These are phyloP conservation scores for Fraxinus platypoda DNA, from an alignment of 305 asterid species.

Conservation along the genomic window DNA sequence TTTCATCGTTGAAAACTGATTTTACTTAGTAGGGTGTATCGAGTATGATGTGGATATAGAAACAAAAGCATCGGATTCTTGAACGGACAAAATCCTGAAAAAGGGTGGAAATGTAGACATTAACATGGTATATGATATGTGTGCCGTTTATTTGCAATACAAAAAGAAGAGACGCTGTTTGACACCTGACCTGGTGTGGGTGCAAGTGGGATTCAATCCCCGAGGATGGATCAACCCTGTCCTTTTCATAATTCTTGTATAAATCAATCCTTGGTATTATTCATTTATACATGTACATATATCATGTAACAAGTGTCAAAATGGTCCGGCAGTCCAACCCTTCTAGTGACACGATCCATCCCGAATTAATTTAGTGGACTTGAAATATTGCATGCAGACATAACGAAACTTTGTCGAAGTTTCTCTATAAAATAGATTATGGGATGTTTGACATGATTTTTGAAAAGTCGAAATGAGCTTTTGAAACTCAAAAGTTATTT, in stretches of 20 bases:
- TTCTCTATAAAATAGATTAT: too few species aligned
- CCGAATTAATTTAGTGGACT: background rate
- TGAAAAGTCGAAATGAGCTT: too few species aligned
- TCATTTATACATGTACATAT: background rate
- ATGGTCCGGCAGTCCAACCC: background rate
- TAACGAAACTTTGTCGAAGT: too few species aligned
- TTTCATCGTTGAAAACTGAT: background rate
- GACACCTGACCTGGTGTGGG: constrained; percentile 37
- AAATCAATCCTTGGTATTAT: too few species aligned
- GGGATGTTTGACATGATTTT: too few species aligned
- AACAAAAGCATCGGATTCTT: constrained; percentile 44
- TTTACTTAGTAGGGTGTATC: too few species aligned
- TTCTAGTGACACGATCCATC: background rate
- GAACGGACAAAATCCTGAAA: constrained; percentile 1
- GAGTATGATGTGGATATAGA: too few species aligned
- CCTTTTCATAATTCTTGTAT: background rate
- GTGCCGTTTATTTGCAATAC: constrained; percentile 31
- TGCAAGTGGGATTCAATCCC: constrained; percentile 56
- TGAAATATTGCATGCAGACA: background rate
- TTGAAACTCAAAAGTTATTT: too few species aligned
- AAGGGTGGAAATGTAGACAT: constrained; percentile 34
- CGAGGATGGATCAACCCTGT: constrained; percentile 29
- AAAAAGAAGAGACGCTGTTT: constrained; percentile 44
- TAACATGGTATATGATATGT: constrained; percentile 22
- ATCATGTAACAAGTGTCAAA: background rate